Evolutionary conservation across 805 yeast species (phyloP).

Genomic region (Yarrowia osloensis): DNA sequence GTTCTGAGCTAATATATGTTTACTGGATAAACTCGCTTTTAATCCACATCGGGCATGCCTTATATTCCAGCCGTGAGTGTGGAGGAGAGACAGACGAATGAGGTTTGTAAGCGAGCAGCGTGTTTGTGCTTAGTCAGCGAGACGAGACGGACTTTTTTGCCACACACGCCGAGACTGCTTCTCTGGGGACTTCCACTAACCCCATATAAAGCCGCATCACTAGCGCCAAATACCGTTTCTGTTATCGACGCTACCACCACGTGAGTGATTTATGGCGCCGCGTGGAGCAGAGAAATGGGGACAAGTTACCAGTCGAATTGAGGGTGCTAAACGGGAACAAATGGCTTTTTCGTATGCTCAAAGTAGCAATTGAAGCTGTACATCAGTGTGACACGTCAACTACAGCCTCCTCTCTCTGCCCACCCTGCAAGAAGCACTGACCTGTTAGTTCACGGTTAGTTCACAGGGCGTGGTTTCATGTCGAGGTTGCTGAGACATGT

Average conservation of each 20-base stretch:
- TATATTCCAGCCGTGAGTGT: neutral
- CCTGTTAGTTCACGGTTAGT: no score
- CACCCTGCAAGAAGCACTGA: no score
- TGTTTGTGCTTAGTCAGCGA: neutral
- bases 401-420: no score
- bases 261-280: neutral
- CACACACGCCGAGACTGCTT: no score
- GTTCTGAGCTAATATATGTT: conserved; percentile 3
- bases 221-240: neutral
- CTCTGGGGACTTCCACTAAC: no score
- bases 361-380: neutral
- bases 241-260: neutral
- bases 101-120: neutral
- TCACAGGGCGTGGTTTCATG: neutral
- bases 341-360: no score
- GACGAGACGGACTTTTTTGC: no score
- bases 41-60: neutral
- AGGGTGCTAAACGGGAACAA: no score
- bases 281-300: neutral
- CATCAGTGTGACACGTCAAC: no score
- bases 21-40: neutral
- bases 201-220: neutral
- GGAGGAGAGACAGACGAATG: neutral
- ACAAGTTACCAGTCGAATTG: no score
- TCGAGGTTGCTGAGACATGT: neutral